Evolutionary conservation across 495 filamentous ascomycete species (phyloP).

Genomic region (Astrocystis sublimbata): DNA sequence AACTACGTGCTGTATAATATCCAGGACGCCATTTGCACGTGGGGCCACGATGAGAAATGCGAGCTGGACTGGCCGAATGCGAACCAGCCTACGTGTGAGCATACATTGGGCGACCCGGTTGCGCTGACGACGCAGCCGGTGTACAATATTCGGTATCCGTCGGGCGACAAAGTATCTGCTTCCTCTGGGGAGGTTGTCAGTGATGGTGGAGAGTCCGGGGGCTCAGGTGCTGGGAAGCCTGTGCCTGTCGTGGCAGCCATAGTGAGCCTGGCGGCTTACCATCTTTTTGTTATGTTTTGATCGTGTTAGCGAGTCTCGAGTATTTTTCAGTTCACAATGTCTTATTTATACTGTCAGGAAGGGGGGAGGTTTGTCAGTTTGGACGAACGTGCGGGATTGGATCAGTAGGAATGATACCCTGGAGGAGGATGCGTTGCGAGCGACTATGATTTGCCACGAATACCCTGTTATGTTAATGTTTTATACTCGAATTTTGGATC

Average conservation of each 20-base stretch:
- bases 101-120: slow-evolving; percentile 38
- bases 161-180: slow-evolving; percentile 42
- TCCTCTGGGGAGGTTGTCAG: slow-evolving; percentile 37
- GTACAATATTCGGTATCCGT: slow-evolving; percentile 50
- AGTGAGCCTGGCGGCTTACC: slow-evolving; percentile 8
- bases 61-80: slow-evolving; percentile 46
- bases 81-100: slow-evolving; percentile 46
- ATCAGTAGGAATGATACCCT: slow-evolving; percentile 15
- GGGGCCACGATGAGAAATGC: slow-evolving; percentile 45
- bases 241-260: neutral
- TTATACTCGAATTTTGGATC: neutral
- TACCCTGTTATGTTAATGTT: slow-evolving; percentile 15
- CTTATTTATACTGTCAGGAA: too few relatives aligned
- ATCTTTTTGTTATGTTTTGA: neutral
- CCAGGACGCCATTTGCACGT: slow-evolving; percentile 31
- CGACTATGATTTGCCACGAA: slow-evolving; percentile 10
- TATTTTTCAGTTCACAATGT: neutral
- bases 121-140: slow-evolving; percentile 39
- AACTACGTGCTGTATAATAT: slow-evolving; percentile 40
- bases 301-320: neutral
- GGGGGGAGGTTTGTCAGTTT: slow-evolving; percentile 1
- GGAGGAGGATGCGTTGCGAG: slow-evolving; percentile 3
- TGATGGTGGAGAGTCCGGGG: slow-evolving; percentile 5
- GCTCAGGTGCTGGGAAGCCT: slow-evolving; percentile 2
- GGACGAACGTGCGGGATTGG: slow-evolving; percentile 4